A percentile compares a stretch with the other conserved stretches of the same genome.
Evolutionary conservation across 2,329 filamentous ascomycete species (phyloP).

Genomic region (Alternaria sp.): DNA sequence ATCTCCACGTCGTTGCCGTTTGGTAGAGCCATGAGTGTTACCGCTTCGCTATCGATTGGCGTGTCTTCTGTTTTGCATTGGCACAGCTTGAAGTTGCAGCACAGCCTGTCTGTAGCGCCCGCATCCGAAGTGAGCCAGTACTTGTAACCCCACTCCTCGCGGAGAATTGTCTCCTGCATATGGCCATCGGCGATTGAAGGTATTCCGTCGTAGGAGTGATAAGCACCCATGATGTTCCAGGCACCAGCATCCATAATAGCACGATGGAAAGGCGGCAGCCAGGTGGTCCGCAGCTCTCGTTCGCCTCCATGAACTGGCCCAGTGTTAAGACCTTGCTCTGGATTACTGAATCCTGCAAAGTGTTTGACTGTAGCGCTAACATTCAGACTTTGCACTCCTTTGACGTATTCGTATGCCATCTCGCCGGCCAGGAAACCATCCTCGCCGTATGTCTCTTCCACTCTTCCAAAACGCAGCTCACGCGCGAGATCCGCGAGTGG

Average conservation of each 20-base stretch:
- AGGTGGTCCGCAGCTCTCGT: constrained; percentile 62
- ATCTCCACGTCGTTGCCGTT: constrained; percentile 78
- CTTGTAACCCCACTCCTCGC: constrained; percentile 75
- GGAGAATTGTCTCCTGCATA: constrained; percentile 68
- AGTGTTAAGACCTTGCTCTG: constrained; percentile 76
- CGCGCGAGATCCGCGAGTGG: constrained; percentile 74
- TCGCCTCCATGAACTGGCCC: constrained; percentile 65
- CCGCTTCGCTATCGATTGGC: constrained; percentile 69
- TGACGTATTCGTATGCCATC: constrained; percentile 66
- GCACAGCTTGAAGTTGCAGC: constrained; percentile 69
- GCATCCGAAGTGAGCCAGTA: constrained; percentile 73
- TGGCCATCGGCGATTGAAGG: constrained; percentile 71
- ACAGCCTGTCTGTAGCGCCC: constrained; percentile 73
- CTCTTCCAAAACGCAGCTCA: constrained; percentile 73
- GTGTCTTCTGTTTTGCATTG: constrained; percentile 48
- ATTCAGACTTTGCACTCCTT: constrained; percentile 67
- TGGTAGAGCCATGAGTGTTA: constrained; percentile 68
- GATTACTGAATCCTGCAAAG: constrained; percentile 71
- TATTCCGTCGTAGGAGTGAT: constrained; percentile 76
- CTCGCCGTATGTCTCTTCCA: constrained; percentile 77
- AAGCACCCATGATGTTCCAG: constrained; percentile 75
- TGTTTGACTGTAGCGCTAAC: constrained; percentile 79
- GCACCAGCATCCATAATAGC: constrained; percentile 74
- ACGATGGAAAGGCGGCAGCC: constrained; percentile 67
- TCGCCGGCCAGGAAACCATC: constrained; percentile 73